Base-by-base conservation (phyloP, 2,329 filamentous ascomycete genomes). In the Cladosporium austrohemisphaericum region DNA sequence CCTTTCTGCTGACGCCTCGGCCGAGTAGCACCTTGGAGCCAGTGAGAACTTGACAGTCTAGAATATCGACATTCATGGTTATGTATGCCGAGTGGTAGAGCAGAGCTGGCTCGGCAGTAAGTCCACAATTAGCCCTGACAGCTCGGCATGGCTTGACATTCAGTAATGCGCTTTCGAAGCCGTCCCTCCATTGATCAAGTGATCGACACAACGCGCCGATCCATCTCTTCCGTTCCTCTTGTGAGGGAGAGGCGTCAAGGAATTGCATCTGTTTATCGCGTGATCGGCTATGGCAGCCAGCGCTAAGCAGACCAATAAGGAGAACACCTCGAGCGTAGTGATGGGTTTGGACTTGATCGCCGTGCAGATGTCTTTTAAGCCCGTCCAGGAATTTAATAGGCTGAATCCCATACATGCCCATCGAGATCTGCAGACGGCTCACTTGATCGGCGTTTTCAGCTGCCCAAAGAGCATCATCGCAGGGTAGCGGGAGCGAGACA, bases 271-370 rank as follows among this genome's bases (percentile, higher is more conserved):
- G 91, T 13, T 95, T 78, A 65, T 96, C 92, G 62, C 91, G 80
- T 63, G 95, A 91, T 64, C 94, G 91, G 84, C 96, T 92, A 66
- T 96, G 91, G 87, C 89, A 96, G 60, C 87, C 92, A 22, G 96
- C 89, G 55, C 88, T 95, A 9, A 96, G 74, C 18, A 97, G 72
- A 0, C 92, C 92, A 1, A 90, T 86, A 88, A 96, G 95, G 36
- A 97, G 75, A 38, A 95, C 88, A 2, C 86, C 92, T 25, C 91
- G 83, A 1, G 90, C 92, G 63, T 95, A 95, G 0, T 88, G 84
- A 65, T 95, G 95, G 2, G 92, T 95, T 46, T 85, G 81, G 4
- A 96, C 90, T 46, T 81, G 82, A 51, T 91, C 82, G 11, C 83
- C 84, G 57, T 88, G 91, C 22, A 97, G 75, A 0, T 88, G 95